Evolutionary conservation across 176 grass and related monocot species (phyloP).

Genomic region (Avena insularis): DNA sequence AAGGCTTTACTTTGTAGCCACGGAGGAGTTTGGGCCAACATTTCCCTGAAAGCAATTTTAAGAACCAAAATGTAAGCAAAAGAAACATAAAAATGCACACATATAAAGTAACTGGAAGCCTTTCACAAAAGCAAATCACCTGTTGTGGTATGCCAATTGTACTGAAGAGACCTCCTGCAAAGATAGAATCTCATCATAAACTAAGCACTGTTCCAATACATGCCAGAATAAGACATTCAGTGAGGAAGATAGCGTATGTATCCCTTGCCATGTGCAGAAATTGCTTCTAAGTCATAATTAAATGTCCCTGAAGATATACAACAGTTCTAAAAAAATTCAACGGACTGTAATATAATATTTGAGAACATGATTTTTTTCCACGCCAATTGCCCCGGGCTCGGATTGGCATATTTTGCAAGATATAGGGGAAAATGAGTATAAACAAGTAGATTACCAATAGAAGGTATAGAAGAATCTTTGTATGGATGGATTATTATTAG

Average conservation of each 20-base stretch:
- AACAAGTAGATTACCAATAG: background rate
- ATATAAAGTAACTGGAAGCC: background rate
- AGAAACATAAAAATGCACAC: slow-evolving; percentile 39
- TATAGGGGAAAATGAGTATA: background rate
- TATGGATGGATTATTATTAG: background rate
- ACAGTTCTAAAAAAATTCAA: background rate
- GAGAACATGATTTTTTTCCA: background rate
- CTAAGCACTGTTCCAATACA: slow-evolving; percentile 23
- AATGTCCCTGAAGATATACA: slow-evolving; percentile 19
- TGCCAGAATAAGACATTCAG: slow-evolving; percentile 8
- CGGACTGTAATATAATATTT: background rate
- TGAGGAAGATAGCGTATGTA: slow-evolving; percentile 34
- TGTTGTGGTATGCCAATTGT: slow-evolving; percentile 56
- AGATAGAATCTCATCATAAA: slow-evolving; percentile 30
- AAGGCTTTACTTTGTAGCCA: slow-evolving; percentile 80
- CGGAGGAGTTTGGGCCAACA: slow-evolving; percentile 63
- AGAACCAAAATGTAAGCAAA: slow-evolving; percentile 43
- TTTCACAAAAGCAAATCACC: slow-evolving; percentile 55
- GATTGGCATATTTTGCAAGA: slow-evolving; percentile 2
- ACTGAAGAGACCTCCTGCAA: slow-evolving; percentile 71
- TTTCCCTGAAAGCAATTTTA: slow-evolving; percentile 67
- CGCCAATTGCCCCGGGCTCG: background rate
- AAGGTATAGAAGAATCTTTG: background rate
- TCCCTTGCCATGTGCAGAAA: slow-evolving; percentile 6
- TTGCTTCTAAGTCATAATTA: background rate